A percentile compares a stretch with the other conserved stretches of the same genome.
These are phyloP conservation scores for Moelleriella libera DNA, from an alignment of 2,329 filamentous ascomycete genomes.

Conservation along the genomic window DNA sequence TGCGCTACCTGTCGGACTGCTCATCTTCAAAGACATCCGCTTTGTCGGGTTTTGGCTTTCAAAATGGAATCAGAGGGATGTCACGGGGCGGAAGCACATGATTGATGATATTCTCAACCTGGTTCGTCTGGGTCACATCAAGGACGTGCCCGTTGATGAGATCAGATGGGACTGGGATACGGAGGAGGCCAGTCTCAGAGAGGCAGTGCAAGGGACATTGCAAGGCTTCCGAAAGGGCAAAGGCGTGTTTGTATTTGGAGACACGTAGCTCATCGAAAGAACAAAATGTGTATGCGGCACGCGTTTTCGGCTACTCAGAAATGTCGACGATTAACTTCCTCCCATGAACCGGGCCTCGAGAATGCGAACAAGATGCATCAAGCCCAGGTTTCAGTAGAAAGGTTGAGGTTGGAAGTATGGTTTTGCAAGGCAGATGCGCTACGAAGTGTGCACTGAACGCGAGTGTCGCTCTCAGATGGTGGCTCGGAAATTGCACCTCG, in stretches of 20 bases:
- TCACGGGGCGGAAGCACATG: conserved; percentile 59
- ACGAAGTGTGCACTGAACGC: too few species aligned
- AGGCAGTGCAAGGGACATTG: conserved; percentile 70
- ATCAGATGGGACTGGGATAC: conserved; percentile 77
- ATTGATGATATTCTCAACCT: conserved; percentile 74
- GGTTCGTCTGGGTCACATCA: conserved; percentile 63
- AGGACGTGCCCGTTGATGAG: conserved; percentile 69
- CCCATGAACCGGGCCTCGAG: too few species aligned
- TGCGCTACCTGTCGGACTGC: conserved; percentile 61
- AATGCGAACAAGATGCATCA: too few species aligned
- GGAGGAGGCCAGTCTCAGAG: conserved; percentile 49
- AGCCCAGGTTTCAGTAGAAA: too few species aligned
- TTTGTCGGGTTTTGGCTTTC: conserved; percentile 95
- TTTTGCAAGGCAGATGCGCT: too few species aligned
- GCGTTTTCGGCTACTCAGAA: too few species aligned
- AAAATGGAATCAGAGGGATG: conserved; percentile 68
- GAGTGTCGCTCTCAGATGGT: too few species aligned
- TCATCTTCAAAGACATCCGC: conserved; percentile 86
- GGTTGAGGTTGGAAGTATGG: too few species aligned
- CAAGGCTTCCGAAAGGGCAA: conserved; percentile 79
- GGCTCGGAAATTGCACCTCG: too few species aligned
- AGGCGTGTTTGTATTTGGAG: conserved; percentile 71
- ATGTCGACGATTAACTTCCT: too few species aligned
- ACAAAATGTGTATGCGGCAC: neutral
- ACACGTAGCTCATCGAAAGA: conserved; percentile 24